Percentiles rank a stretch among this genome's conserved stretches.
Evolutionary conservation across 2,329 filamentous ascomycete species (phyloP).

Genomic region (Paecilomyces sp.): DNA sequence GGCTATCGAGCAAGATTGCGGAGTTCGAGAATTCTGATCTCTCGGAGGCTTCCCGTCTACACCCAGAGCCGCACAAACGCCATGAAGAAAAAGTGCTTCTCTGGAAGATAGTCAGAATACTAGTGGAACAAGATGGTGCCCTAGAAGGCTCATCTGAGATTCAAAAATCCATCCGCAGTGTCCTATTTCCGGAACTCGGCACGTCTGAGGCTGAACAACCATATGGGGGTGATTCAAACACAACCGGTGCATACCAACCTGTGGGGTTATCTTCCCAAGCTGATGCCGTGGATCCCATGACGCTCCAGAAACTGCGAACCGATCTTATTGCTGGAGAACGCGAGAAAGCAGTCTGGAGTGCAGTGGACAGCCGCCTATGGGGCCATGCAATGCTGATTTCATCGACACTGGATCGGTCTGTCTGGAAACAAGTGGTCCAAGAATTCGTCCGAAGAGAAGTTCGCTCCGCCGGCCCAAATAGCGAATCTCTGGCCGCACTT

Average conservation of each 20-base stretch:
- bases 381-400: conserved; percentile 92
- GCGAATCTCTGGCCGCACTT: conserved; percentile 80
- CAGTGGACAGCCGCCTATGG: conserved; percentile 90
- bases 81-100: conserved; percentile 72
- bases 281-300: conserved; percentile 63
- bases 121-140: conserved; percentile 79
- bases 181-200: conserved; percentile 59
- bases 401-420: conserved; percentile 61
- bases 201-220: conserved; percentile 20
- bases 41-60: conserved; percentile 42
- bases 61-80: conserved; percentile 53
- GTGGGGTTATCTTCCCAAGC: conserved; percentile 38
- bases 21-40: conserved; percentile 53
- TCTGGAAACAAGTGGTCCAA: conserved; percentile 89
- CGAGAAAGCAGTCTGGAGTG: conserved; percentile 87
- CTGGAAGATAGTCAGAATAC: conserved; percentile 75
- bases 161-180: conserved; percentile 65
- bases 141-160: conserved; percentile 67
- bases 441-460: conserved; percentile 96
- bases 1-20: conserved; percentile 73
- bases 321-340: conserved; percentile 72
- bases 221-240: conserved; percentile 14
- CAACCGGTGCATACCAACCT: conserved; percentile 32
- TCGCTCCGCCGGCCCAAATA: conserved; percentile 69
- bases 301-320: conserved; percentile 65